Evolutionary conservation across 805 yeast species (phyloP).

Genomic region (Dipodascus albidus): DNA sequence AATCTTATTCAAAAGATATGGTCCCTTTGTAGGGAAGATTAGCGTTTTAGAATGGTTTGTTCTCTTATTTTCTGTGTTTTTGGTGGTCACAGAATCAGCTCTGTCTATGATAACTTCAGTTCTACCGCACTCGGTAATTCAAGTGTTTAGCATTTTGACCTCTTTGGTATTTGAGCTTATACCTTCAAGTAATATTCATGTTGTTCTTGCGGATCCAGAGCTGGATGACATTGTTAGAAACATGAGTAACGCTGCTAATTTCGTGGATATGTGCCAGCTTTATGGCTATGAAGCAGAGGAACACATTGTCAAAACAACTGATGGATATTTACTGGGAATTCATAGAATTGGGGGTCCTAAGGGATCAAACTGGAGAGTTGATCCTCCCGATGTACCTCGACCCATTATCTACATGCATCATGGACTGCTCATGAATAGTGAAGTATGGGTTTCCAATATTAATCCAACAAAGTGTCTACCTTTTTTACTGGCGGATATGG

Average conservation of each 20-base stretch:
- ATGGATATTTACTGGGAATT: conserved; percentile 62
- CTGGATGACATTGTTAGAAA: conserved; percentile 8
- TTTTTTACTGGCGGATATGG: conserved; percentile 60
- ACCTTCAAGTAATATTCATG: conserved; percentile 2
- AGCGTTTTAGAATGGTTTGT: conserved; percentile 24
- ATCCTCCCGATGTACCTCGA: conserved; percentile 14
- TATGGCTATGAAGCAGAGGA: conserved; percentile 67
- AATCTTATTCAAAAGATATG: conserved; percentile 11
- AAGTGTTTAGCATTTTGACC: conserved; percentile 14
- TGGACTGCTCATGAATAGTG: conserved; percentile 83
- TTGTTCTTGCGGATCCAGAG: not conserved
- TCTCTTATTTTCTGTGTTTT: conserved; percentile 21
- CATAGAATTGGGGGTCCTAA: conserved; percentile 41
- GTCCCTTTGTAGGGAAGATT: conserved; percentile 24
- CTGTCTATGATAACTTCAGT: conserved; percentile 20
- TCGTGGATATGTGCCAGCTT: conserved; percentile 53
- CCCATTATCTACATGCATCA: conserved; percentile 74
- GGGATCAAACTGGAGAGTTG: conserved; percentile 13
- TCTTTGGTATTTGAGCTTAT: conserved; percentile 7
- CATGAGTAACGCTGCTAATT: conserved; percentile 23
- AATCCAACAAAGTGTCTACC: conserved; percentile 52
- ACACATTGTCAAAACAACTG: conserved; percentile 66
- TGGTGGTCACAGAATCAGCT: conserved; percentile 21
- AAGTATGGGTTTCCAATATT: conserved; percentile 55
- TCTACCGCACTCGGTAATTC: conserved; percentile 21